Percentiles rank a stretch among this genome's conserved stretches.
phyloP scores from a whole-genome alignment of 495 filamentous ascomycete species.

The Neurospora tetraspora region DNA sequence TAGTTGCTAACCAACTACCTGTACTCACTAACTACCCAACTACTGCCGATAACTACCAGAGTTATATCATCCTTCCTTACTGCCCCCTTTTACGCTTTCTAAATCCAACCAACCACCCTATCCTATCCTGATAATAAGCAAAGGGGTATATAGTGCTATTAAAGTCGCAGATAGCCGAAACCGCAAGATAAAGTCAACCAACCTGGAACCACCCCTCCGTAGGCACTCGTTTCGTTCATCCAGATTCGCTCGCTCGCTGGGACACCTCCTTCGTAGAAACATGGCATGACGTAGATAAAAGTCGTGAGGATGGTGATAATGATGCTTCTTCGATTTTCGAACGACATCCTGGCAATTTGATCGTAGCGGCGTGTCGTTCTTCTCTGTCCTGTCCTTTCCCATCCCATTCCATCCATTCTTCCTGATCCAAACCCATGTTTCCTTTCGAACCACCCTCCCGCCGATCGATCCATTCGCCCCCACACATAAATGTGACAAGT shows the following conservation, averaged over 20 bases:
- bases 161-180: background rate
- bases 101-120: background rate
- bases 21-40: background rate
- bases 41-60: background rate
- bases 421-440: background rate
- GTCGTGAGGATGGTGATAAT: background rate
- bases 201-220: background rate
- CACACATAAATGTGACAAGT: background rate
- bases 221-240: background rate
- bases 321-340: background rate
- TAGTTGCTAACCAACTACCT: background rate
- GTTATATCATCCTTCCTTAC: background rate
- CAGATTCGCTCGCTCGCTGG: background rate
- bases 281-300: background rate
- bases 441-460: background rate
- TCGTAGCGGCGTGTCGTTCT: background rate
- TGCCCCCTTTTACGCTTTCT: background rate
- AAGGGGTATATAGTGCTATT: background rate
- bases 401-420: background rate
- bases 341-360: background rate
- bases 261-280: background rate
- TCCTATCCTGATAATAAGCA: background rate
- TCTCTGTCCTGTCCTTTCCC: background rate
- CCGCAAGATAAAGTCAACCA: background rate
- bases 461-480: background rate